Conservation (phyloP, 495 filamentous ascomycete species). For the Aspergillus ellipticus region DNA sequence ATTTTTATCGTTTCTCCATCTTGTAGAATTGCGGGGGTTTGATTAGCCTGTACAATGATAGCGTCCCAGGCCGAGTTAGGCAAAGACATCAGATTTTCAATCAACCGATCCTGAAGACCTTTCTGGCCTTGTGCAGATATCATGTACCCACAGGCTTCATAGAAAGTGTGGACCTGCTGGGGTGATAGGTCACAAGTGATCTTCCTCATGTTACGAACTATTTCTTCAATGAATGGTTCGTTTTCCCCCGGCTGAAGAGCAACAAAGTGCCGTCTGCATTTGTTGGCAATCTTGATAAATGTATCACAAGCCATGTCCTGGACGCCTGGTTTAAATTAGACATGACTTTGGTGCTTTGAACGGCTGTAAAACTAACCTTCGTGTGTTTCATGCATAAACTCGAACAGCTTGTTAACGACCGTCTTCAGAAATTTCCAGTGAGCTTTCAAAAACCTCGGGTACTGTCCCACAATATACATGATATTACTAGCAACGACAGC, state of each 20-base stretch:
- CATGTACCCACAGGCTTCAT: constrained; percentile 99
- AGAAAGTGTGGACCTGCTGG: constrained; percentile 98
- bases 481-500: constrained; percentile 99
- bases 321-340: constrained; percentile 61
- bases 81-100: constrained; percentile 85
- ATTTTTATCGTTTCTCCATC: constrained; percentile 94
- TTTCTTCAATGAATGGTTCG: constrained; percentile 98
- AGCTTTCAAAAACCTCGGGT: constrained; percentile 95
- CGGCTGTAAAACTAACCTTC: constrained; percentile 59
- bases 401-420: constrained; percentile 98
- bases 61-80: constrained; percentile 94
- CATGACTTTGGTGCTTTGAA: neutral
- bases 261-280: constrained; percentile 96
- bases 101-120: constrained; percentile 81
- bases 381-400: constrained; percentile 99
- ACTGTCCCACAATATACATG: constrained; percentile 99
- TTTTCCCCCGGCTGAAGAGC: constrained; percentile 89
- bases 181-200: constrained; percentile 94
- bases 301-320: constrained; percentile 99
- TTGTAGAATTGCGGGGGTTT: constrained; percentile 77
- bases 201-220: constrained; percentile 88
- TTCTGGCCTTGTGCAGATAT: constrained; percentile 96
- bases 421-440: constrained; percentile 99
- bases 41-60: constrained; percentile 81
- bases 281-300: constrained; percentile 99